These are phyloP conservation scores for Pittosporum tobira DNA, from an alignment of 129 eudicot species.

Conservation along the genomic window DNA sequence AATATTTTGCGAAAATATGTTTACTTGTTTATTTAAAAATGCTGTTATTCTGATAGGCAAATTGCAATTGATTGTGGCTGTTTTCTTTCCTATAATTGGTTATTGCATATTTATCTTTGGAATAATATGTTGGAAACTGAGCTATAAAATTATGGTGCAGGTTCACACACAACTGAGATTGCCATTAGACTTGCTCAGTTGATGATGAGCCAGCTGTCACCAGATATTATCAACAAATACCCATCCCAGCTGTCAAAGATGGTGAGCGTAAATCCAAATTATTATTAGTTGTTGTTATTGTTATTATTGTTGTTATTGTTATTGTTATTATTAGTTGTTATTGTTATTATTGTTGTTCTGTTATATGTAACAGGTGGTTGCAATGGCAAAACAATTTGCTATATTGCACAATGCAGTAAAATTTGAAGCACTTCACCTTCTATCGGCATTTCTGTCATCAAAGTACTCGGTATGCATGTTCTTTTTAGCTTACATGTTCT, in stretches of 20 bases:
- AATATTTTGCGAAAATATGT: not conserved
- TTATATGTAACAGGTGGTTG: slow-evolving; percentile 49
- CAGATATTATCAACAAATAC: slow-evolving; percentile 39
- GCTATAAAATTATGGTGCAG: slow-evolving; percentile 26
- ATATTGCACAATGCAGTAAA: slow-evolving; percentile 62
- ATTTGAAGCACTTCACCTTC: slow-evolving; percentile 80
- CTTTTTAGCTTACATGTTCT: not conserved
- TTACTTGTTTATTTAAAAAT: not conserved
- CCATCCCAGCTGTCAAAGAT: slow-evolving; percentile 47
- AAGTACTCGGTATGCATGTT: slow-evolving; percentile 41
- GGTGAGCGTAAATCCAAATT: slow-evolving; percentile 28
- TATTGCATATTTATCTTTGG: too few relatives aligned
- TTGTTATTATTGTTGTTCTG: not conserved
- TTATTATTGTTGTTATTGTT: not conserved
- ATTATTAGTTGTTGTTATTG: not conserved
- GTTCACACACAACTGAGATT: slow-evolving; percentile 55
- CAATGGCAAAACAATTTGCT: slow-evolving; percentile 58
- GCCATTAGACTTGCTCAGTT: slow-evolving; percentile 57
- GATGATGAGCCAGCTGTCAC: slow-evolving; percentile 40
- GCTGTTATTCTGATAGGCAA: not conserved
- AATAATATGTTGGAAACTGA: not conserved
- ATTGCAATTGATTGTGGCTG: not conserved
- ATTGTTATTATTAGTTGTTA: not conserved
- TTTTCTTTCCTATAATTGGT: too few relatives aligned
- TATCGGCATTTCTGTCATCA: slow-evolving; percentile 48